Conservation (phyloP, 2,329 filamentous ascomycete species). For the Spiromastix sp. region DNA sequence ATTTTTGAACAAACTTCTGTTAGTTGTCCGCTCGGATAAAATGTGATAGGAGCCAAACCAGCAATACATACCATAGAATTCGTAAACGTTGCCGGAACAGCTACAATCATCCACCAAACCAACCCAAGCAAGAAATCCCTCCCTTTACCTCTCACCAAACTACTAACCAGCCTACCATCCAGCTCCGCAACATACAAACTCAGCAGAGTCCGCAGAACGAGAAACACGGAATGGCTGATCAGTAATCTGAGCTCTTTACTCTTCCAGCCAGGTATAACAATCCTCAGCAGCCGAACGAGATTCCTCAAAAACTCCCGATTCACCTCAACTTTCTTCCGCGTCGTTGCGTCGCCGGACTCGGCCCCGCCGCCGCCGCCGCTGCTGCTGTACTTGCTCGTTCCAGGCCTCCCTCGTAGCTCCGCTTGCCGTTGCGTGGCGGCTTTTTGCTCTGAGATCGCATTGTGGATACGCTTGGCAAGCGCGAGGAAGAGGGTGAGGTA, state of each 20-base stretch:
- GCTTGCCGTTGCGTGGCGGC: slow-evolving; percentile 63
- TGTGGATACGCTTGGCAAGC: slow-evolving; percentile 75
- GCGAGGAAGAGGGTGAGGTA: slow-evolving; percentile 75
- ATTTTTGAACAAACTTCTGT: background rate
- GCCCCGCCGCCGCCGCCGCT: slow-evolving; percentile 14
- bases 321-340: slow-evolving; percentile 74
- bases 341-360: slow-evolving; percentile 16
- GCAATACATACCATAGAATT: slow-evolving; percentile 76
- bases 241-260: slow-evolving; percentile 81
- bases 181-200: slow-evolving; percentile 93
- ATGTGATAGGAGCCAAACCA: background rate
- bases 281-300: slow-evolving; percentile 65
- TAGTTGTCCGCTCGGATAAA: background rate
- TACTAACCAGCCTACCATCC: slow-evolving; percentile 88
- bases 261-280: slow-evolving; percentile 82
- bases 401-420: slow-evolving; percentile 45
- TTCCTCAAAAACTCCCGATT: slow-evolving; percentile 80
- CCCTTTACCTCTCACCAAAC: slow-evolving; percentile 79
- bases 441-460: slow-evolving; percentile 89
- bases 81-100: slow-evolving; percentile 90
- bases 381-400: slow-evolving; percentile 26
- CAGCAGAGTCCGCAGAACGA: slow-evolving; percentile 82
- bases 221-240: slow-evolving; percentile 83
- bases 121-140: slow-evolving; percentile 81
- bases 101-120: slow-evolving; percentile 97